Evolutionary conservation across 2,329 filamentous ascomycete species (phyloP).

Genomic region (Gaeumannomyces tritici): DNA sequence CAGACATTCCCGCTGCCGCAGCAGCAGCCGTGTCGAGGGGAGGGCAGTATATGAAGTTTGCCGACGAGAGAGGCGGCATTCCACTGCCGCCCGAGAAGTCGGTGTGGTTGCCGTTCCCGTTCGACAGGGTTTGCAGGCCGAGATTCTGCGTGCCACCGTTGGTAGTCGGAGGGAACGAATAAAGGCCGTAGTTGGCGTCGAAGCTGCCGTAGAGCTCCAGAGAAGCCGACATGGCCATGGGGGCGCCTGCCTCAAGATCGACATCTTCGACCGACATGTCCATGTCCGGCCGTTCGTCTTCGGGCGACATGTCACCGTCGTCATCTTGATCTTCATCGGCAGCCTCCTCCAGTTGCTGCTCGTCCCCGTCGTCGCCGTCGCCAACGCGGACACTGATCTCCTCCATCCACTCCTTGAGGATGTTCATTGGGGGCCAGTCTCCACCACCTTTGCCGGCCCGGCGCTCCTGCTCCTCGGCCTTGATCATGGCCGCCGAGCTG

Average conservation of each 20-base stretch:
- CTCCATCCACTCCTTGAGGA: constrained; percentile 51
- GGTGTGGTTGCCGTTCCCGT: background rate
- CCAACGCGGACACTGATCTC: constrained; percentile 36
- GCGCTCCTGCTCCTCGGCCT: constrained; percentile 31
- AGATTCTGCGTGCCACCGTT: background rate
- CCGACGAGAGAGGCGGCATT: constrained; percentile 15
- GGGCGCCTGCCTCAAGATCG: background rate
- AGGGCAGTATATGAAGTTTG: constrained; percentile 10
- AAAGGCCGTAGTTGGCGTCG: background rate
- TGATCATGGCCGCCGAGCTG: background rate
- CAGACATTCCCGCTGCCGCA: constrained; percentile 1
- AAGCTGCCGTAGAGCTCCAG: background rate
- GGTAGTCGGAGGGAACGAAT: background rate
- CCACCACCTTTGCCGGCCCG: constrained; percentile 45
- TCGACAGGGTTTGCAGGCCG: background rate
- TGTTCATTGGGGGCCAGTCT: constrained; percentile 45
- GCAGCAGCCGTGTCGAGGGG: constrained; percentile 7
- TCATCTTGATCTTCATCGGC: constrained; percentile 1
- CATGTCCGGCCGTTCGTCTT: background rate
- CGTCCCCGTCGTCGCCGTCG: constrained; percentile 24
- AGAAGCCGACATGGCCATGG: background rate
- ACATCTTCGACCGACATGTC: background rate
- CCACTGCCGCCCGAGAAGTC: constrained; percentile 1
- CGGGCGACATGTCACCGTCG: background rate
- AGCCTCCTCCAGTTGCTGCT: constrained; percentile 17